phyloP scores from a whole-genome alignment of 805 yeast species.

The Barnettozyma vustinii region DNA sequence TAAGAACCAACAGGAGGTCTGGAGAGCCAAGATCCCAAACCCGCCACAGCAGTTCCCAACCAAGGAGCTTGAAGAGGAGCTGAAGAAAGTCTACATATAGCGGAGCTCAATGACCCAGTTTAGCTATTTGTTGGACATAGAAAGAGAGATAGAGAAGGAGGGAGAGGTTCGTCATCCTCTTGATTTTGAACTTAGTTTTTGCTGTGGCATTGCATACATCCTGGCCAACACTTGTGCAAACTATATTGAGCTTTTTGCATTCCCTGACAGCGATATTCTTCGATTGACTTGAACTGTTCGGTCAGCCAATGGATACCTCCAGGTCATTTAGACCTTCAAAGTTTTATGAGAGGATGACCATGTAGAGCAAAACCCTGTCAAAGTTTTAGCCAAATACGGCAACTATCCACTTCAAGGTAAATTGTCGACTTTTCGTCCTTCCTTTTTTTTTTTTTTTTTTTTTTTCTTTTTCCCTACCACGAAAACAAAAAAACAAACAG shows the following conservation, averaged over 20 bases:
- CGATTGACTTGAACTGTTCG: background rate
- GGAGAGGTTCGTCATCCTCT: background rate
- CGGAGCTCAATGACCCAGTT: background rate
- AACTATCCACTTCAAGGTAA: background rate
- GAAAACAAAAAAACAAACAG: background rate
- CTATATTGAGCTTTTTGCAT: background rate
- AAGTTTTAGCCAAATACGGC: background rate
- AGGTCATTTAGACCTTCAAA: background rate
- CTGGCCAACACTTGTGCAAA: background rate
- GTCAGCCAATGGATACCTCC: background rate
- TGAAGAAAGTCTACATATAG: conserved; percentile 15
- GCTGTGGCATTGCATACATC: background rate
- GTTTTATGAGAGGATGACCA: background rate
- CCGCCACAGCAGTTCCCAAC: conserved; percentile 24
- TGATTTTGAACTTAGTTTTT: background rate
- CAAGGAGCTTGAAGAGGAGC: conserved; percentile 17
- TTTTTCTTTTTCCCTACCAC: background rate
- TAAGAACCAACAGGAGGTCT: conserved; percentile 17
- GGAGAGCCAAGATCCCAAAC: conserved; percentile 25
- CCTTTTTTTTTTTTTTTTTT: background rate
- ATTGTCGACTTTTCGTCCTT: background rate
- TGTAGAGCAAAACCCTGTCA: background rate
- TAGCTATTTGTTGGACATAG: background rate
- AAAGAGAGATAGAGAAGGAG: background rate
- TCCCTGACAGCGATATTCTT: background rate